These are phyloP conservation scores for Anaeramoeba flamelloides DNA, from an alignment of 78 protist genomes.

Conservation along the genomic window DNA sequence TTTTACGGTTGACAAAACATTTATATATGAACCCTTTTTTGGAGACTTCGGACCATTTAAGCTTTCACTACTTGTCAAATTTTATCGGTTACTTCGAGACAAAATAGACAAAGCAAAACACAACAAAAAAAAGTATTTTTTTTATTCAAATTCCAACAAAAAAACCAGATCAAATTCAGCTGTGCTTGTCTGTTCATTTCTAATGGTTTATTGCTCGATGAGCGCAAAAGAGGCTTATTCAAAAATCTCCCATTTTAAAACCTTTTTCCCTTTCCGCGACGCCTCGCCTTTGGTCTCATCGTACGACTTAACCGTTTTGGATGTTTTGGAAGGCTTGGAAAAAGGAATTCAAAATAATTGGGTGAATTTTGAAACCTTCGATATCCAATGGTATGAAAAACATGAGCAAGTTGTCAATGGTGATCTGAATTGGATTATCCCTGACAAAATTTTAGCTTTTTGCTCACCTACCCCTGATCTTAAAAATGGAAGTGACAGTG, in stretches of 20 bases:
- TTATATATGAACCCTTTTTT: too few relatives aligned
- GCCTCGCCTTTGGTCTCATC: not conserved
- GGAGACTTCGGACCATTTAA: too few relatives aligned
- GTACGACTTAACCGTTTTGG: not conserved
- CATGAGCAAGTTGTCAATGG: conserved; percentile 58
- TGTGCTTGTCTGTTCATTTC: not conserved
- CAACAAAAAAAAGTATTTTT: too few relatives aligned
- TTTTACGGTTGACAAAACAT: too few relatives aligned
- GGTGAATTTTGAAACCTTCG: not conserved
- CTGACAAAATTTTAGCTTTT: conserved; percentile 10
- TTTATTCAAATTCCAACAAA: too few relatives aligned
- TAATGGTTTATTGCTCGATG: not conserved
- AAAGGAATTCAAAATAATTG: not conserved
- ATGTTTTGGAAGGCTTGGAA: not conserved
- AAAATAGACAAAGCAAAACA: too few relatives aligned
- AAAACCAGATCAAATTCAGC: conserved; percentile 1
- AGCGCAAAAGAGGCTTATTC: not conserved
- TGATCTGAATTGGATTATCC: conserved; percentile 71
- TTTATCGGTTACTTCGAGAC: too few relatives aligned
- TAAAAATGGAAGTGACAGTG: not conserved
- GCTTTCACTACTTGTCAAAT: too few relatives aligned
- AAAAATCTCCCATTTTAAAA: too few relatives aligned
- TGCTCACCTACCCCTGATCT: not conserved
- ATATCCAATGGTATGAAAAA: conserved; percentile 25
- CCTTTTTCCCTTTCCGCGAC: not conserved